Base-by-base conservation (phyloP, 805 yeast species). In the Kurtzmaniella cleridarum region DNA sequence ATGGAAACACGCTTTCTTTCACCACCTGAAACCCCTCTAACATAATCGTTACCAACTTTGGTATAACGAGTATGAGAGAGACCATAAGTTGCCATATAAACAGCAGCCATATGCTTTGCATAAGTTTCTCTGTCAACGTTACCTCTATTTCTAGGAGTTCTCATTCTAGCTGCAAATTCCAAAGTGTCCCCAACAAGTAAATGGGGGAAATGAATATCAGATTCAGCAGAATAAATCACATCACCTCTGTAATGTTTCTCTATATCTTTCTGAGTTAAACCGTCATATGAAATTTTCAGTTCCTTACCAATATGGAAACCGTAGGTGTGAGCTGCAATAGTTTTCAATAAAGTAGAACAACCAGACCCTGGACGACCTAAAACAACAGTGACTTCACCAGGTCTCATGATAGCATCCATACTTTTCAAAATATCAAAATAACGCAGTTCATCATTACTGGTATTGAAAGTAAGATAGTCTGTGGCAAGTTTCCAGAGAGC, bases 361-460 rank as follows among this genome's bases (percentile, higher is more conserved):
- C 89, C 88, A n/a, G 87, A 77, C 51, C 91, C 91, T 1, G 91
- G 91, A 59, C 90, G 74, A 41, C 93, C 91, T 34, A 84, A 64
- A 9, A 84, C 88, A 36, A 82, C 83, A 6, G 83, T 73, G 34
- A 82, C 62, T 44, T 79, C 81, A 35, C 88, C 87, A 3, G 85
- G 79, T 37, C 62, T 63, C 40, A 79, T 64, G 3, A 73, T 38
- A 13, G 81, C 88, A 50, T 80, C 84, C 84, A 79, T 79, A 24
- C 82, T 71, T 53, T 79, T 79, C 56, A 76, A 64, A 45, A 76
- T 80, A 44, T 74, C 76, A 45, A 75, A 78, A 41, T 49, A 47
- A 30, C 43, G 45, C 24, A 42, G 45, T 14, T 40, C 30, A 24
- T 27, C 45, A 5, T 27, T 12, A 12, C 30, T 31, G 15, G 20